phyloP scores from a whole-genome alignment of 805 yeast species.

The Millerago galiae region DNA sequence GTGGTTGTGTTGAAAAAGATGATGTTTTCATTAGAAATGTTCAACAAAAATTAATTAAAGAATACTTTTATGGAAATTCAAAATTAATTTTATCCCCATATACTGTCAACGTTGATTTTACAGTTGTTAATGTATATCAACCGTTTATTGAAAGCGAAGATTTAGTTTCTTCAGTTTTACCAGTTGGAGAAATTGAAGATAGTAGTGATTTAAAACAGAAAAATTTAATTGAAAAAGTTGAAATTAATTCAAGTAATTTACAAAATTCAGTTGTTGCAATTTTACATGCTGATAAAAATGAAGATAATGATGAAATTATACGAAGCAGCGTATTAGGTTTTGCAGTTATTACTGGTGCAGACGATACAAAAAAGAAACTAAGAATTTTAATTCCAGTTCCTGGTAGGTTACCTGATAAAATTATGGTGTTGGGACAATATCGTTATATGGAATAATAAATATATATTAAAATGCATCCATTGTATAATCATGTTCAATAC shows the following conservation, averaged over 20 bases:
- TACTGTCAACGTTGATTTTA: slow-evolving; percentile 66
- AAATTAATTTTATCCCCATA: slow-evolving; percentile 73
- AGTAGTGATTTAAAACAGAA: slow-evolving; percentile 10
- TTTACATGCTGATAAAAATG: slow-evolving; percentile 42
- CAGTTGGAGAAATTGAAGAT: slow-evolving; percentile 25
- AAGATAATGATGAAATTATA: slow-evolving; percentile 39
- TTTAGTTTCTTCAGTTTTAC: slow-evolving; percentile 20
- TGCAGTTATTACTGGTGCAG: slow-evolving; percentile 50
- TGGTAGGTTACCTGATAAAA: slow-evolving; percentile 71
- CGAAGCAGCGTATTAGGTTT: slow-evolving; percentile 70
- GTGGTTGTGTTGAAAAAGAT: slow-evolving; percentile 73
- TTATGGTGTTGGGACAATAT: slow-evolving; percentile 67
- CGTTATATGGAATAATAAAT: slow-evolving; percentile 66
- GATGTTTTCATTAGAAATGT: slow-evolving; percentile 59
- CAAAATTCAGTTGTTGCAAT: slow-evolving; percentile 75
- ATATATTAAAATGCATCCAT: slow-evolving; percentile 73
- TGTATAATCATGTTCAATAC: slow-evolving; percentile 96
- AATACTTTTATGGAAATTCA: slow-evolving; percentile 81
- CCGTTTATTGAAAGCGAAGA: slow-evolving; percentile 29
- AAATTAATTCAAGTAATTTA: slow-evolving; percentile 46
- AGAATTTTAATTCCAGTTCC: slow-evolving; percentile 83
- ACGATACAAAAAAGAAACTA: slow-evolving; percentile 63
- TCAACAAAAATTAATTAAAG: slow-evolving; percentile 74
- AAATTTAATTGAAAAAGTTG: slow-evolving; percentile 27
- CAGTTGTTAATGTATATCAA: slow-evolving; percentile 55